A percentile compares a stretch with the other conserved stretches of the same genome.
These are phyloP conservation scores for Podaxis rugospora DNA, from an alignment of 768 basidiomycete species.

Conservation along the genomic window DNA sequence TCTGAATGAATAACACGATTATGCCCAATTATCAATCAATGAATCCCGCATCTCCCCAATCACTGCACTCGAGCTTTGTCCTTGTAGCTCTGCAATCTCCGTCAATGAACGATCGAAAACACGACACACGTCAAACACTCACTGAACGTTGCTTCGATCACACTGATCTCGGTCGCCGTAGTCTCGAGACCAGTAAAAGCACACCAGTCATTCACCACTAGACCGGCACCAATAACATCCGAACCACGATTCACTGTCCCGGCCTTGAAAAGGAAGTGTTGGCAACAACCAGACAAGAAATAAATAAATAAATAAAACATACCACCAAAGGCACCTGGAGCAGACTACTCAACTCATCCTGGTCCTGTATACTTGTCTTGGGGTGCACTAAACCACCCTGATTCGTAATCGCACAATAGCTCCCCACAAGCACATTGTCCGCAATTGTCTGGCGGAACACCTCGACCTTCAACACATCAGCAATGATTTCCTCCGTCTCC, in stretches of 20 bases:
- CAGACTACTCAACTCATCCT: conserved; percentile 93
- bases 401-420: conserved; percentile 92
- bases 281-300: neutral
- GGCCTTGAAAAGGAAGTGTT: conserved; percentile 46
- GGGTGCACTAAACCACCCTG: conserved; percentile 98
- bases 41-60: conserved; percentile 92
- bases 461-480: conserved; percentile 97
- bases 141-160: conserved; percentile 98
- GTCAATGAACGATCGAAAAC: neutral
- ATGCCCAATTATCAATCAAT: conserved; percentile 92
- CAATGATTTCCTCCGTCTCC: conserved; percentile 99
- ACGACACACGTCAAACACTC: conserved; percentile 28
- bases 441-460: conserved; percentile 98
- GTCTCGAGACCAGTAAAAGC: conserved; percentile 99
- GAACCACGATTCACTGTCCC: conserved; percentile 99
- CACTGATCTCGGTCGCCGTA: conserved; percentile 98
- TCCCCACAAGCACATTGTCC: conserved; percentile 94
- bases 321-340: conserved; percentile 95
- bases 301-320: conserved; percentile 31
- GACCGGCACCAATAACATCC: conserved; percentile 94
- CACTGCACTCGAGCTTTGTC: conserved; percentile 74
- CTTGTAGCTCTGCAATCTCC: conserved; percentile 67
- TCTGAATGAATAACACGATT: conserved; percentile 12
- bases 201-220: conserved; percentile 99
- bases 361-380: conserved; percentile 94